These are phyloP conservation scores for Lentinula detonsa DNA, from an alignment of 768 basidiomycete species.

Conservation along the genomic window DNA sequence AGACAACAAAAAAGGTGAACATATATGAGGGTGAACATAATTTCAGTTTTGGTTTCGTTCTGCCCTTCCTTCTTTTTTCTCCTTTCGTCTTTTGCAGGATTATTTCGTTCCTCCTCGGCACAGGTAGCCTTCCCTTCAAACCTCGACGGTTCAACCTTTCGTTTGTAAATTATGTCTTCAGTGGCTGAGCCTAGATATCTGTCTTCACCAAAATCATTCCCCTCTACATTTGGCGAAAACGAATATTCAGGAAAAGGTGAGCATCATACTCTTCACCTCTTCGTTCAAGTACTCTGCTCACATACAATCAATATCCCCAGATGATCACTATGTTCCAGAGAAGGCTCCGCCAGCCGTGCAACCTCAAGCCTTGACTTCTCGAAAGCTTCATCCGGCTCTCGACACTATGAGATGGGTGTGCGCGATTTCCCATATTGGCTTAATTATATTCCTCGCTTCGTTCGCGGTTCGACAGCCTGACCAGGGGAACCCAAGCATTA, in stretches of 20 bases:
- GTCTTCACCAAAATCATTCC: not conserved
- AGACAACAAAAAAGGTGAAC: too few relatives aligned
- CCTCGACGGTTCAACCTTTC: not conserved
- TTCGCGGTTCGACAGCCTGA: not conserved
- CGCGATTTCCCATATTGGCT: not conserved
- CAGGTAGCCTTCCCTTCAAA: not conserved
- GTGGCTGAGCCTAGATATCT: not conserved
- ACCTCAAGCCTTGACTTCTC: not conserved
- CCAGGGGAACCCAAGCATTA: not conserved
- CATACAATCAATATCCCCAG: not conserved
- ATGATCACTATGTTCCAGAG: not conserved
- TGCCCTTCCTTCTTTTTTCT: not conserved
- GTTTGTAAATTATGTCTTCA: not conserved
- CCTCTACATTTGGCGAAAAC: not conserved
- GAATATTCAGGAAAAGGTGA: not conserved
- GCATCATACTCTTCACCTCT: not conserved
- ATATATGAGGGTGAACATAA: not conserved
- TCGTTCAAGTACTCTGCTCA: not conserved
- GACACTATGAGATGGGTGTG: constrained; percentile 2
- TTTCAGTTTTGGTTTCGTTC: not conserved
- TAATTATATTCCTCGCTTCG: not conserved
- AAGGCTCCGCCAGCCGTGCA: not conserved
- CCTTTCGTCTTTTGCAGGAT: not conserved
- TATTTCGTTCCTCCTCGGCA: not conserved
- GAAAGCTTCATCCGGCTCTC: not conserved